phyloP scores from a whole-genome alignment of 768 basidiomycete species.

The Amanita inopinata region DNA sequence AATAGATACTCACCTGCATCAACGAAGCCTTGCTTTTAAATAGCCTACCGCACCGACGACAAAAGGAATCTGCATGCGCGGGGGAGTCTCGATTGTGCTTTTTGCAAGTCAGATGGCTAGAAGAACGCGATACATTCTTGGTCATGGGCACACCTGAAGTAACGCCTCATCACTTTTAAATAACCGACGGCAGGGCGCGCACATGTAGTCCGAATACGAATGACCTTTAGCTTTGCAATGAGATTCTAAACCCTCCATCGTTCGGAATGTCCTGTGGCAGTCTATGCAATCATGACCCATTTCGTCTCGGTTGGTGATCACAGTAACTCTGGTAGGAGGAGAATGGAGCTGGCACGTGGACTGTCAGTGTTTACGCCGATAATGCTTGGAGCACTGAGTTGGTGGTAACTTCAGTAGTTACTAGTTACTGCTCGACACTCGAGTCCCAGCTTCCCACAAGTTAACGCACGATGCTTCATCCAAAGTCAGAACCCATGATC shows the following conservation, averaged over 20 bases:
- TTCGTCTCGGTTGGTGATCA: too few relatives aligned
- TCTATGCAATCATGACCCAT: conserved; percentile 4
- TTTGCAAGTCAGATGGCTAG: not conserved
- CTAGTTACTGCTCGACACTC: too few relatives aligned
- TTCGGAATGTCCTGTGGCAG: conserved; percentile 4
- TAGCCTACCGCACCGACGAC: not conserved
- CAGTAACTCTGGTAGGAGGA: too few relatives aligned
- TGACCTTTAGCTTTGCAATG: conserved; percentile 4
- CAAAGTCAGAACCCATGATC: too few relatives aligned
- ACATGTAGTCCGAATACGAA: not conserved
- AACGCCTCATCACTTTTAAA: not conserved
- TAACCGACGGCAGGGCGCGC: not conserved
- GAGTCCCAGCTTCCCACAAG: too few relatives aligned
- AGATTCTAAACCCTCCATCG: not conserved
- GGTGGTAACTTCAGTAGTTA: too few relatives aligned
- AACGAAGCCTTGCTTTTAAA: not conserved
- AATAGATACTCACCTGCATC: not conserved
- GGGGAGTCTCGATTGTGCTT: not conserved
- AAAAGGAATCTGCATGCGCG: not conserved
- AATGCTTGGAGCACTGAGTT: too few relatives aligned
- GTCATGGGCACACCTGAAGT: not conserved
- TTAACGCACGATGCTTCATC: too few relatives aligned
- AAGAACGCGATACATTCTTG: not conserved
- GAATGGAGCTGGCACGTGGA: too few relatives aligned
- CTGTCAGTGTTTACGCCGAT: too few relatives aligned